These are phyloP conservation scores for Phaeophleospora eucalypticola DNA, from an alignment of 2,329 filamentous ascomycete genomes.

Conservation along the genomic window DNA sequence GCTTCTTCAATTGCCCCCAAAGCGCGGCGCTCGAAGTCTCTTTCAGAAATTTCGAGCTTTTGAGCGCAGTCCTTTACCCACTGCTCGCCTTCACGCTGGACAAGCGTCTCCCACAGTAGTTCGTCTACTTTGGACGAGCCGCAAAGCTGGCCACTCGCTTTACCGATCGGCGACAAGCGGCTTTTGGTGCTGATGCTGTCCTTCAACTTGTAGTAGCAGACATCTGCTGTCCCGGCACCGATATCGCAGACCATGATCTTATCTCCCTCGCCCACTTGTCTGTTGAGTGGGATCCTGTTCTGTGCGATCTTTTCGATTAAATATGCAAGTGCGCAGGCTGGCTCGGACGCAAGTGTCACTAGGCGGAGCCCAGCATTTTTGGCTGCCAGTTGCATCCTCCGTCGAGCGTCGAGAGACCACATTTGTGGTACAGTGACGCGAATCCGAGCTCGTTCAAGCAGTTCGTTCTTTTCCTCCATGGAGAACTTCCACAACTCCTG, in stretches of 20 bases:
- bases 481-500: neutral
- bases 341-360: constrained; percentile 12
- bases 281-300: neutral
- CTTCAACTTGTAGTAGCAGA: constrained; percentile 2
- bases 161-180: constrained; percentile 6
- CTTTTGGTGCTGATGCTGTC: constrained; percentile 6
- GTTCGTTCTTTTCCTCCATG: neutral
- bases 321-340: constrained; percentile 14
- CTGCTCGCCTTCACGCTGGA: neutral
- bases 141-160: constrained; percentile 11
- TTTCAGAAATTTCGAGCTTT: constrained; percentile 1
- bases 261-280: constrained; percentile 4
- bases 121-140: constrained; percentile 12
- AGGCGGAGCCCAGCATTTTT: constrained; percentile 8
- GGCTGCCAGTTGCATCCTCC: constrained; percentile 13
- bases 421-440: constrained; percentile 14
- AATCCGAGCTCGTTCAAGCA: constrained; percentile 2
- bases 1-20: constrained; percentile 7
- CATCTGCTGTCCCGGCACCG: constrained; percentile 12
- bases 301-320: constrained; percentile 5
- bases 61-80: neutral
- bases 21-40: constrained; percentile 8
- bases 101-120: constrained; percentile 1
- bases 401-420: constrained; percentile 9
- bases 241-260: constrained; percentile 9